These are phyloP conservation scores for Penstemon davidsonii DNA, from an alignment of 257 asterid species.

Conservation along the genomic window DNA sequence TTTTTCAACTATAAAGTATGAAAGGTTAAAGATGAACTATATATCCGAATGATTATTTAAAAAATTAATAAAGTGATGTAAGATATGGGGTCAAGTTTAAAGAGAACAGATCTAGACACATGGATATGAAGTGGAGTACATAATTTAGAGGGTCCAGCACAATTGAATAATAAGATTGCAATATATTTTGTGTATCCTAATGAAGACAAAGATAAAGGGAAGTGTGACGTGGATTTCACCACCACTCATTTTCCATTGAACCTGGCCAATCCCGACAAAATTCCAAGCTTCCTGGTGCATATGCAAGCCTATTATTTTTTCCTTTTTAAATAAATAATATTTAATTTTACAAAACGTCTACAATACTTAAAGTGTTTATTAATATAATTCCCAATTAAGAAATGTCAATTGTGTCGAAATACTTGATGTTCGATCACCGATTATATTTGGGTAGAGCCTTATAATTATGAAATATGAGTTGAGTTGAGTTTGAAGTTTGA, in stretches of 20 bases:
- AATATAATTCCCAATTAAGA: too few species aligned
- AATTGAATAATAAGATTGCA: background rate
- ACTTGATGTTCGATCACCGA: too few species aligned
- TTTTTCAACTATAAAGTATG: too few species aligned
- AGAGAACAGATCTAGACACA: slow-evolving; percentile 25
- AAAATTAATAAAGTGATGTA: background rate
- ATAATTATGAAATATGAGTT: too few species aligned
- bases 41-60: background rate
- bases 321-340: background rate
- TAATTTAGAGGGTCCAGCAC: slow-evolving; percentile 12
- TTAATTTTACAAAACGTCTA: too few species aligned
- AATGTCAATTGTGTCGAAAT: too few species aligned
- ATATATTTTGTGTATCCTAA: background rate
- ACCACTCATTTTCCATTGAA: slow-evolving; percentile 32
- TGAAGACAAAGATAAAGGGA: slow-evolving; percentile 8
- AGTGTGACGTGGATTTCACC: slow-evolving; percentile 39
- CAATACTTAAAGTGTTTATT: too few species aligned
- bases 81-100: background rate
- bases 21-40: background rate
- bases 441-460: too few species aligned
- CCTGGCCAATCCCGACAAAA: slow-evolving; percentile 39
- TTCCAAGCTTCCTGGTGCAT: slow-evolving; percentile 62
- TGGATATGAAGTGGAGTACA: slow-evolving; percentile 38
- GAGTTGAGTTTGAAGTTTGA: too few species aligned
- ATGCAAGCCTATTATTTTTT: slow-evolving; percentile 24